Evolutionary conservation across 495 filamentous ascomycete genomes (phyloP), one percentile per base, ranked within the genome.

Genomic region (Evansstolkia leycettana): DNA sequence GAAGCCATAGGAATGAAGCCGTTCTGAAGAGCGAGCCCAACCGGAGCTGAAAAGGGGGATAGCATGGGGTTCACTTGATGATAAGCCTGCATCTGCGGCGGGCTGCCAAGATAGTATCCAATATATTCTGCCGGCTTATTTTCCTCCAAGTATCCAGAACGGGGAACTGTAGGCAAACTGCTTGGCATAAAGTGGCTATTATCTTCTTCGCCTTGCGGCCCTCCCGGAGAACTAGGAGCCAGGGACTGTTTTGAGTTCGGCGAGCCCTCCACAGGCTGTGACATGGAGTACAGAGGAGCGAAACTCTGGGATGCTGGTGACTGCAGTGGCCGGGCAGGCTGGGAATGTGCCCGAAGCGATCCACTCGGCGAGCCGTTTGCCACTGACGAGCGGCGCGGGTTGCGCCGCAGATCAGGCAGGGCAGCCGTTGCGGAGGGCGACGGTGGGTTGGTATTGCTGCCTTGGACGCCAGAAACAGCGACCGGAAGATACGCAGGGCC

Each of bases 271-370:
- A 47, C 29, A 7, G 51, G 34, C 32, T 54, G 54, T 19, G 59
- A 38, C 23, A 58, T 49, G 28, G 60, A 43, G 45, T 63, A 65
- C 20, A 64, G 41, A 15, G 65, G 50, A 17, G 54, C 45, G 47
- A 58, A 54, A 24, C 35, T 55, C 23, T 51, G 54, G 32, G 62
- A 43, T 37, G 53, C 37, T 14, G 62, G 54, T 25, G 69, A 62
- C 36, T 70, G 64, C 16, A 72, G 43, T 3, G 68, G 55, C 13
- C 77, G 65, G 3, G 75, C 72, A 39, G 77, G 77, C 38, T 82
- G 77, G 17, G 77, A 82, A 27, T 82, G 77, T 15, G 77, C 76
- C 26, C 77, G 57, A 5, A 73, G 52, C 4, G 70, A 75, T 23
- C 53, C 60, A 17, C 60, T 64, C 1, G 72, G 57, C 11, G 65